These are phyloP conservation scores for Tausonia pullulans DNA, from an alignment of 1,284 basidiomycete genomes.

Conservation along the genomic window DNA sequence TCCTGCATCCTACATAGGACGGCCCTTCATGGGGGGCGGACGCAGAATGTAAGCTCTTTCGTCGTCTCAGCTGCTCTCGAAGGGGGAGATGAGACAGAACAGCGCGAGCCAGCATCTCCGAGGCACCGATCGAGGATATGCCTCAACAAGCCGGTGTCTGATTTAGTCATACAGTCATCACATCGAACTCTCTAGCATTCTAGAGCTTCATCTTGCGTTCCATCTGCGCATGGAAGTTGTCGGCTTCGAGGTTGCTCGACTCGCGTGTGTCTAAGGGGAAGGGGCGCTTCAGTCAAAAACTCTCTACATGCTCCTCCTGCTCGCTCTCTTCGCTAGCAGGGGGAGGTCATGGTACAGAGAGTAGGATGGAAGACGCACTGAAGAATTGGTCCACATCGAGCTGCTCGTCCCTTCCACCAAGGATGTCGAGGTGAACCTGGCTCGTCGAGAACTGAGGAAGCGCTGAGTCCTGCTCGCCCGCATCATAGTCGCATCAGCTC, in stretches of 20 bases:
- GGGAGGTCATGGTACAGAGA: background rate
- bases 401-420: conserved; percentile 78
- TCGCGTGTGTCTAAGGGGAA: background rate
- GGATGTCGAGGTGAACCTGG: conserved; percentile 78
- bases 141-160: no score
- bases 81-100: no score
- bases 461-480: conserved; percentile 45
- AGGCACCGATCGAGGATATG: no score
- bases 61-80: no score
- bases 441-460: conserved; percentile 41
- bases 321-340: no score
- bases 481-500: conserved; percentile 32
- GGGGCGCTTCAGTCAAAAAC: background rate
- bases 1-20: no score
- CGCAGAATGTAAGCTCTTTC: no score
- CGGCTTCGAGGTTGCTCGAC: conserved; percentile 22
- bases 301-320: conserved; percentile 20
- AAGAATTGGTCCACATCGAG: conserved; percentile 66
- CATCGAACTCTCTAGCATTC: background rate
- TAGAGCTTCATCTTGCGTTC: conserved; percentile 54
- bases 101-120: no score
- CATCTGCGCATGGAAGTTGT: conserved; percentile 57
- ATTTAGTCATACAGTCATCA: no score
- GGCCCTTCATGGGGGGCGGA: no score
- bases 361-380: conserved; percentile 40